Conservation (phyloP, 108 stramenopile species). For the Chaetoceros tenuissimus region DNA sequence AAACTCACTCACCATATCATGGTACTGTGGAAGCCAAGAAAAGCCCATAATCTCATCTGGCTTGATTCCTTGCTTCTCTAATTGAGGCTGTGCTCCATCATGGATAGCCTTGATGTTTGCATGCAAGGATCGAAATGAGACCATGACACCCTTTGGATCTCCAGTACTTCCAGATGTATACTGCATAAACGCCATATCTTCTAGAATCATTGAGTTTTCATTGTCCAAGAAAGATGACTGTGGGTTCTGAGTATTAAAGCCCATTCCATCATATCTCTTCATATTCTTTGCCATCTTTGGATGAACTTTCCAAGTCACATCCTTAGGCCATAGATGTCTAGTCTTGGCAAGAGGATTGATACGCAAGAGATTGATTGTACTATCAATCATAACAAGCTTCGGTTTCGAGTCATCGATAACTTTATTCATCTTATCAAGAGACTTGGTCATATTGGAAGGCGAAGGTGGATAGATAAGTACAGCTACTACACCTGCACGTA, state of each 20-base stretch:
- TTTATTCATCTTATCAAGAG: too few species aligned
- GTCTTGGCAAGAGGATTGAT: slow-evolving; percentile 3
- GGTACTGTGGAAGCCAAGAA: slow-evolving; percentile 74
- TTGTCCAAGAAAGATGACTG: not conserved
- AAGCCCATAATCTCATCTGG: slow-evolving; percentile 34
- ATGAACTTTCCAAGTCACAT: not conserved
- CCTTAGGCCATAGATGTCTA: slow-evolving; percentile 1
- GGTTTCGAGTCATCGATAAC: slow-evolving; percentile 2
- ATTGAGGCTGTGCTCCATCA: too few species aligned
- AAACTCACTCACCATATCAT: slow-evolving; percentile 70
- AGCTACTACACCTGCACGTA: too few species aligned
- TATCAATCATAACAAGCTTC: not conserved
- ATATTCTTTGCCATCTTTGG: too few species aligned
- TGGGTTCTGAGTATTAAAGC: too few species aligned
- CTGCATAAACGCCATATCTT: slow-evolving; percentile 88
- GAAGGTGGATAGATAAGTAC: slow-evolving; percentile 1
- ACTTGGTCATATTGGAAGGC: not conserved
- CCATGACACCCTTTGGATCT: slow-evolving; percentile 93
- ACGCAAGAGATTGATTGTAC: not conserved
- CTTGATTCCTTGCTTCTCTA: too few species aligned
- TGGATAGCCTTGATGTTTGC: too few species aligned
- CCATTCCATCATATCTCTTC: too few species aligned
- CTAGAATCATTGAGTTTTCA: not conserved
- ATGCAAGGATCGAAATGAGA: too few species aligned
- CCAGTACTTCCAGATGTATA: slow-evolving; percentile 96